Percentiles rank a stretch among this genome's conserved stretches.
Evolutionary conservation across 192 early-diverging fungal species (phyloP).

Genomic region (Umbelopsis sp.): DNA sequence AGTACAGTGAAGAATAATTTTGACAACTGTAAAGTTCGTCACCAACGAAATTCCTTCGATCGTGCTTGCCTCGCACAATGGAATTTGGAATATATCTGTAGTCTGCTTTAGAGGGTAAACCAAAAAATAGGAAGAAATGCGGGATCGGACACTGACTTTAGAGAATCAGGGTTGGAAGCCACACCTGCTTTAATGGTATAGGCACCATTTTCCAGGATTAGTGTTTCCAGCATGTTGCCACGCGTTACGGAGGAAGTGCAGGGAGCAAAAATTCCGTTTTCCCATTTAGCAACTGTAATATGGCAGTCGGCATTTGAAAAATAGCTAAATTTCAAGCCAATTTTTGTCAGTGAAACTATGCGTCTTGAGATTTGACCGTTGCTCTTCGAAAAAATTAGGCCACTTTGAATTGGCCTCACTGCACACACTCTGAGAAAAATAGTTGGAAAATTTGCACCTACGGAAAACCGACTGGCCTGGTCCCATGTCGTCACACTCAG

Average conservation of each 20-base stretch:
- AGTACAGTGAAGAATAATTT: conserved; percentile 75
- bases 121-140: not conserved
- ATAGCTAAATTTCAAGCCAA: no score
- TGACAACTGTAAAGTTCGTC: conserved; percentile 65
- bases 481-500: conserved; percentile 13
- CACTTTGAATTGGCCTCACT: no score
- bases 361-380: no score
- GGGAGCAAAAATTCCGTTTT: not conserved
- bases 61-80: conserved; percentile 60
- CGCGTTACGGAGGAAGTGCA: not conserved
- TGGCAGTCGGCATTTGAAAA: no score
- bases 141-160: conserved; percentile 23
- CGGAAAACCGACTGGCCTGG: no score
- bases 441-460: no score
- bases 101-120: not conserved
- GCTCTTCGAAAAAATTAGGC: no score
- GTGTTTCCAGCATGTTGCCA: conserved; percentile 27
- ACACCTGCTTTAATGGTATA: conserved; percentile 66
- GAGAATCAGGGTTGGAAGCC: conserved; percentile 34
- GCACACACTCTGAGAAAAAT: no score
- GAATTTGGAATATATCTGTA: conserved; percentile 60
- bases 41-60: conserved; percentile 61
- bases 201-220: conserved; percentile 77
- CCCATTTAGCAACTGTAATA: no score
- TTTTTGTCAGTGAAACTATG: no score